Base-by-base conservation (phyloP, 306 rosid species). In the Lotus japonicus region DNA sequence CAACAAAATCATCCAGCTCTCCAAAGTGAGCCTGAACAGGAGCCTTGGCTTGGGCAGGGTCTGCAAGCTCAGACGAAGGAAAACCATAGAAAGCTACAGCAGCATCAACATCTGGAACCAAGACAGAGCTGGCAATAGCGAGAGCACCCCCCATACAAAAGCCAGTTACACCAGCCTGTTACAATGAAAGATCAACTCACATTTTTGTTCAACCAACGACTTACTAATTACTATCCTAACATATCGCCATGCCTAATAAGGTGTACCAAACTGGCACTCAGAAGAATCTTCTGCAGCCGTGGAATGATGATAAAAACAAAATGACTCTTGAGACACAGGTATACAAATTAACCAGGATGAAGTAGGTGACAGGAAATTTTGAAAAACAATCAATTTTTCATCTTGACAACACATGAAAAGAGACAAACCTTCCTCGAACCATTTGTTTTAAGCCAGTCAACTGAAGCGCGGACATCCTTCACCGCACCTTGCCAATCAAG, bases 81-180 rank as follows among this genome's bases (percentile, higher is more conserved):
- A 87, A 82, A 74, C 99, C 96, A 77, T 90, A 94, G 76, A 94
- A 94, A 59, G 96, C 92, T 72, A 94, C 97, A 64, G 72, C 95
- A 74, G 96, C 92, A 82, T 94, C 97, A 58, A 88, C 90, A 64
- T 78, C 76, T 26, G 96, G 87, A 33, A 86, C 83, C 84, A 94
- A 82, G 26, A 90, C 99, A 57, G 99, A 90, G 68, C 99, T 88
- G 66, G 99, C 99, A 76, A 94, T 87, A 23, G 99, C 78, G 17
- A 94, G 99, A 53, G 99, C 99, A 68, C 97, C 99, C 17, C 97
- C 99, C 99, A 94, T 90, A 71, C 99, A 94, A 74, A 80, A 94
- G 76, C 99, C 99, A 79, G 96, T 85, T 42, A 94, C 96, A 82
- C 99, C 97, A 60, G 75, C 95, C 99, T 90, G 80, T 58, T 55